Base-by-base conservation (phyloP, 2,329 filamentous ascomycete species). In the Ceratocystis ficicola region DNA sequence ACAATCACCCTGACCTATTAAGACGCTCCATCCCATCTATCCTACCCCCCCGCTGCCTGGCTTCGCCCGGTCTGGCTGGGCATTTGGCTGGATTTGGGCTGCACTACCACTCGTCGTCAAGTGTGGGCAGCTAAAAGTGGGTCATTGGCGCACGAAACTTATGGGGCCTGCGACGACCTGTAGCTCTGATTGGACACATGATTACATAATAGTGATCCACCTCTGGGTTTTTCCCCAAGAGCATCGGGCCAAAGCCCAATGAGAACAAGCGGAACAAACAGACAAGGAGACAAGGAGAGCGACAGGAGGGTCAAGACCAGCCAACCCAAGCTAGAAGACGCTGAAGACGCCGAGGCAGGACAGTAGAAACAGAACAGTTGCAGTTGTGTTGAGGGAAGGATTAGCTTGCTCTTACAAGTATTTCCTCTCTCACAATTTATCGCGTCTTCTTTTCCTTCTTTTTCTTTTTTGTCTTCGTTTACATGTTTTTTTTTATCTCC, bases 61-160 rank as follows among this genome's bases (percentile, higher is more conserved):
- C 17, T 59, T 20, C 8, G 55, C n/a, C 55, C 36, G 48, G 48
- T 25, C 20, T 25, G 28, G 30, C 55, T 59, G 55, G 12, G 28
- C 55, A n/a, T 52, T 25, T 25, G 48, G 6, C 52, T 57, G 25
- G 25, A 57, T 32, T 30, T 57, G 52, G 52, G 55, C 55, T 30
- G 12, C 55, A 59, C 55, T 30, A 65, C 63, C 63, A 50, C 32
- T 32, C 48, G 63, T 65, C 63, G 63, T 65, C 41, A 48, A 65
- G 36, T 65, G 63, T 65, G 63, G 63, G 63, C 63, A 67, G 60
- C 62, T 59, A 64, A 67, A 62, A 67, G 65, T 67, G 65, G 65
- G 63, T 65, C 61, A 36, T 25, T 64, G 62, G 62, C 46, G 65
- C 62, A 67, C 62, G 55, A 67, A 55, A 67, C 52, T 46, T 67